phyloP scores from a whole-genome alignment of 1,284 basidiomycete genomes.

The Erythrobasidium hasegawianum region DNA sequence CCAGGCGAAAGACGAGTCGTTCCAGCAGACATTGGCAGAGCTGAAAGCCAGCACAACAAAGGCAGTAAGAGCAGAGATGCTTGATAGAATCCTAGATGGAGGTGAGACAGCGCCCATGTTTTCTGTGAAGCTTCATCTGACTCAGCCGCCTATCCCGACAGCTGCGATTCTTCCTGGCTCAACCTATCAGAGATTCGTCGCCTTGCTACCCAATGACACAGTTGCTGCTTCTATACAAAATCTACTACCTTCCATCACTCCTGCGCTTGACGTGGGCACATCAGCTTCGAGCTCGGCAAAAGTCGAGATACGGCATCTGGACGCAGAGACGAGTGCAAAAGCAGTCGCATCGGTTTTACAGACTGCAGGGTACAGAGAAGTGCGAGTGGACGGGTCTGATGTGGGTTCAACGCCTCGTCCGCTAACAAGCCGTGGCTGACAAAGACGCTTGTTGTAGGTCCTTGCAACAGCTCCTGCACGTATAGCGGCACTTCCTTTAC shows the following conservation, averaged over 20 bases:
- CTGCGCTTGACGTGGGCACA: conserved; percentile 52
- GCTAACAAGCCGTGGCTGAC: not conserved
- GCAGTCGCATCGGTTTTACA: conserved; percentile 19
- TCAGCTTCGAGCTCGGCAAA: conserved; percentile 5
- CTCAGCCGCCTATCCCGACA: conserved; percentile 37
- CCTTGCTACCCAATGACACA: conserved; percentile 59
- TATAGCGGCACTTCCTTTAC: conserved; percentile 54
- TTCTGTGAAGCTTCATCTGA: conserved; percentile 54
- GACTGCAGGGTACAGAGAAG: conserved; percentile 29
- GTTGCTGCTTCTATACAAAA: conserved; percentile 57
- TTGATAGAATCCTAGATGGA: conserved; percentile 69
- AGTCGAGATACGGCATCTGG: conserved; percentile 21
- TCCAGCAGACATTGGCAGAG: conserved; percentile 21
- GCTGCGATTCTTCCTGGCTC: conserved; percentile 60
- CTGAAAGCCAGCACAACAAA: conserved; percentile 16
- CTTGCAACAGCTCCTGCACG: conserved; percentile 60
- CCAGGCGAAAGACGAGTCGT: conserved; percentile 22
- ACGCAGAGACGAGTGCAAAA: conserved; percentile 12
- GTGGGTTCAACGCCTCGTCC: not conserved
- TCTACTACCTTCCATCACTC: conserved; percentile 60
- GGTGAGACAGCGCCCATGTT: conserved; percentile 54
- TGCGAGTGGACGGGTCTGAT: conserved; percentile 20
- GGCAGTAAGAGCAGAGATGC: conserved; percentile 53
- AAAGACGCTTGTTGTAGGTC: conserved; percentile 49
- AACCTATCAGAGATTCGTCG: conserved; percentile 62